phyloP scores from a whole-genome alignment of 495 filamentous ascomycete species.

The Penicillium silybi region DNA sequence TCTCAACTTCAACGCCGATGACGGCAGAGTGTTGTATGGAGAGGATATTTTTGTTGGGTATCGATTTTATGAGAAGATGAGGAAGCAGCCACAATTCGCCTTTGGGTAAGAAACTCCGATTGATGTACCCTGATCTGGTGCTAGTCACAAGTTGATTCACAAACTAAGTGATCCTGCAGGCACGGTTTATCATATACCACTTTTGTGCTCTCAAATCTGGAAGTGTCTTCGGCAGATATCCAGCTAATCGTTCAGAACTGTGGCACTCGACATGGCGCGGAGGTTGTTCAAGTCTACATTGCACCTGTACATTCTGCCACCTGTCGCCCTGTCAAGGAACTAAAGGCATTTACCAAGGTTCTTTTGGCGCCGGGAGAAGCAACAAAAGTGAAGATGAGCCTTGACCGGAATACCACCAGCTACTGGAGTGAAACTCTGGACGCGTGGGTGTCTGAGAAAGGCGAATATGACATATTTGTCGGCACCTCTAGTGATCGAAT shows the following conservation, averaged over 20 bases:
- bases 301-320: conserved; percentile 41
- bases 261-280: conserved; percentile 52
- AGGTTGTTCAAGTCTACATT: conserved; percentile 73
- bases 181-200: conserved; percentile 73
- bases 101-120: too few relatives aligned
- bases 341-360: conserved; percentile 65
- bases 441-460: conserved; percentile 69
- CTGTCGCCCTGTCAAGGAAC: conserved; percentile 29
- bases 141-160: too few relatives aligned
- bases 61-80: conserved; percentile 75
- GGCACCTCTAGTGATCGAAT: too few relatives aligned
- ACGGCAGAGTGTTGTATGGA: conserved; percentile 64
- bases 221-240: too few relatives aligned
- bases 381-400: conserved; percentile 50
- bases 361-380: conserved; percentile 62
- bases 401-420: conserved; percentile 65
- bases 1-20: conserved; percentile 61
- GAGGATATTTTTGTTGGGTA: conserved; percentile 75
- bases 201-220: conserved; percentile 54
- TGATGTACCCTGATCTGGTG: too few relatives aligned
- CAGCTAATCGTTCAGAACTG: conserved; percentile 47
- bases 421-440: conserved; percentile 66
- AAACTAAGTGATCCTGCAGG: too few relatives aligned
- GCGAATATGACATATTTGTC: conserved; percentile 62
- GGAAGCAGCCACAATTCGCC: too few relatives aligned